Evolutionary conservation across 2,329 filamentous ascomycete genomes (phyloP), one percentile per base, ranked within the genome.

Genomic region (Aspergillus clavatus): DNA sequence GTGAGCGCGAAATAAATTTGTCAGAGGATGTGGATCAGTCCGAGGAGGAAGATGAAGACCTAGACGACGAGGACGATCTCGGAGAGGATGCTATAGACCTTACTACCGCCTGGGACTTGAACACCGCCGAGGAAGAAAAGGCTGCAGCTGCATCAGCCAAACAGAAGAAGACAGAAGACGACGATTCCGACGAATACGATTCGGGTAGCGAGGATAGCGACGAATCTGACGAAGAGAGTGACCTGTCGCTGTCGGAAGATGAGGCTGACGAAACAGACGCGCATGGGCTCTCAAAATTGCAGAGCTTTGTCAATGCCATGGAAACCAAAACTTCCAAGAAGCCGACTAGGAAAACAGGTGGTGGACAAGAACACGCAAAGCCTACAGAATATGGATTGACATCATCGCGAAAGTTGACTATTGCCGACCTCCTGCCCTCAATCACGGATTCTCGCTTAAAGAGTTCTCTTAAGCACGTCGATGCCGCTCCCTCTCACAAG

Each of bases 381-480:
- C 79, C 79, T 1, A 79, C 79, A 1, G 80, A 86, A 23, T 75
- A 78, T 58, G 73, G 77, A 7, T 65, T 79, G 26, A 78, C 76
- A 5, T 72, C 74, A 27, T 81, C 82, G 47, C 73, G 79, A 44
- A 87, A 89, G 63, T 78, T 94, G 48, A 84, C 82, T 27, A 73
- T 94, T 14, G 80, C 83, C 48, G 89, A 94, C 63, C 76, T 95
- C 8, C 72, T 94, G 38, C 75, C 83, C 19, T 81, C 83, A 10
- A 76, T 89, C 38, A 83, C 82, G 47, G 87, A 94, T 60, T 81
- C 84, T 2, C 77, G 82, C 38, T 80, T 90, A 58, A 89, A 87
- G 62, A 89, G 84, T 58, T 84, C 87, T 0, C 74, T 93, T 40
- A 93, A 91, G 67, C 77, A 87, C 51, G 77, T 90, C 60, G 76